Conservation (phyloP, 345 rosid species). For the Linum trigynum region DNA sequence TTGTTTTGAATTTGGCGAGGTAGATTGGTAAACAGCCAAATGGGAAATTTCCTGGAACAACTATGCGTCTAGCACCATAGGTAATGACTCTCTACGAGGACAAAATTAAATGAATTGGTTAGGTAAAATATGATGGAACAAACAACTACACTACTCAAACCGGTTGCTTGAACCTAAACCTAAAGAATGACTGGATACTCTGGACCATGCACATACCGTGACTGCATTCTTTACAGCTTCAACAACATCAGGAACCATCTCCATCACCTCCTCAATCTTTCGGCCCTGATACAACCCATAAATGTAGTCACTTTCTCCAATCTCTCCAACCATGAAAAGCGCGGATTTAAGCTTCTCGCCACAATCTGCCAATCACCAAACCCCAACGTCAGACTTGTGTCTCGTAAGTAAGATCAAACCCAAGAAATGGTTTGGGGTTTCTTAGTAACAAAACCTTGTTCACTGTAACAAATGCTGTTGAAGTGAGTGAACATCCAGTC, state of each 20-base stretch:
- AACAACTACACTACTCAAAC: slow-evolving; percentile 14
- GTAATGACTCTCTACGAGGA: slow-evolving; percentile 11
- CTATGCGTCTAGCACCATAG: slow-evolving; percentile 6
- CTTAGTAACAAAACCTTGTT: neutral
- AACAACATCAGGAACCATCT: slow-evolving; percentile 27
- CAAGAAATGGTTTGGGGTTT: neutral
- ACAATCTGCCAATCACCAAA: slow-evolving; percentile 4
- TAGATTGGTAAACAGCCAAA: slow-evolving; percentile 11
- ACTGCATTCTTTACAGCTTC: slow-evolving; percentile 22
- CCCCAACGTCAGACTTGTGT: neutral
- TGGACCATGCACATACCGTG: neutral
- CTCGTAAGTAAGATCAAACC: neutral
- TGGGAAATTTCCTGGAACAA: slow-evolving; percentile 10
- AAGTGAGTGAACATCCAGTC: slow-evolving; percentile 25
- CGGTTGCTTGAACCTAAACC: neutral
- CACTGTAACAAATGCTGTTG: slow-evolving; percentile 4
- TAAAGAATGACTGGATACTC: neutral
- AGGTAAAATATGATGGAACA: neutral
- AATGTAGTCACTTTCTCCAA: slow-evolving; percentile 32
- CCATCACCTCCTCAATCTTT: slow-evolving; percentile 15
- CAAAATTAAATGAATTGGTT: slow-evolving; percentile 13
- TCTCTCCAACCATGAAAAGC: slow-evolving; percentile 29
- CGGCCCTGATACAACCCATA: slow-evolving; percentile 23
- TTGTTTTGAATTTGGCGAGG: slow-evolving; percentile 4
- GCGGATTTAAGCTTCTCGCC: slow-evolving; percentile 14